These are phyloP conservation scores for Cicer yamashitae DNA, from an alignment of 306 rosid genomes.

Conservation along the genomic window DNA sequence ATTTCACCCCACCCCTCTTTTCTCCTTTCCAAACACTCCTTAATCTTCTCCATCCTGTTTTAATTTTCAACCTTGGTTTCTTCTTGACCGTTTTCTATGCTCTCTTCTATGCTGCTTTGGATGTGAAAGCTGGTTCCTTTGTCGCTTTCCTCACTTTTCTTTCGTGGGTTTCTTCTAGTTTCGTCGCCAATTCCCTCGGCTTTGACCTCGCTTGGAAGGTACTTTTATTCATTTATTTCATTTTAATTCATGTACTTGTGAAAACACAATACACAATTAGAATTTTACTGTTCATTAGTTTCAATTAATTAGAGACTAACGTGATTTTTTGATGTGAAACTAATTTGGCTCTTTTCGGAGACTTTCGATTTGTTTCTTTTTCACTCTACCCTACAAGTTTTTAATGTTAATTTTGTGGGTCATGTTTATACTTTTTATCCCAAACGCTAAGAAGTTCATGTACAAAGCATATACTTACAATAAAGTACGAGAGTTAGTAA, in stretches of 20 bases:
- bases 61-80: constrained; percentile 69
- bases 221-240: not conserved
- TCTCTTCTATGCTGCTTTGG: constrained; percentile 63
- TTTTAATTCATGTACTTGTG: no score
- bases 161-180: constrained; percentile 68
- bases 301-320: not conserved
- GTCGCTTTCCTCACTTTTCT: constrained; percentile 67
- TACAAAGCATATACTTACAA: no score
- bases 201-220: constrained; percentile 78
- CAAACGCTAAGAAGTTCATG: no score
- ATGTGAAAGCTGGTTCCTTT: constrained; percentile 70
- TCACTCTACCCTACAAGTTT: no score
- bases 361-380: not conserved
- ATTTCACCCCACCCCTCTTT: constrained; percentile 71
- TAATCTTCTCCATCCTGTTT: constrained; percentile 37
- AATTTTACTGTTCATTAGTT: no score
- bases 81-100: constrained; percentile 58
- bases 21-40: constrained; percentile 30
- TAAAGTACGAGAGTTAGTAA: no score
- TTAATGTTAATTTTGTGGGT: no score
- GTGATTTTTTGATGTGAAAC: not conserved
- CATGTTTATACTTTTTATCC: no score
- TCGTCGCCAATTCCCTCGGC: constrained; percentile 60
- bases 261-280: not conserved
- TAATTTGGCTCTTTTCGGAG: not conserved